Evolutionary conservation across 2,329 filamentous ascomycete species (phyloP), one percentile per base, ranked within the genome.

Genomic region (Fusarium siculi): DNA sequence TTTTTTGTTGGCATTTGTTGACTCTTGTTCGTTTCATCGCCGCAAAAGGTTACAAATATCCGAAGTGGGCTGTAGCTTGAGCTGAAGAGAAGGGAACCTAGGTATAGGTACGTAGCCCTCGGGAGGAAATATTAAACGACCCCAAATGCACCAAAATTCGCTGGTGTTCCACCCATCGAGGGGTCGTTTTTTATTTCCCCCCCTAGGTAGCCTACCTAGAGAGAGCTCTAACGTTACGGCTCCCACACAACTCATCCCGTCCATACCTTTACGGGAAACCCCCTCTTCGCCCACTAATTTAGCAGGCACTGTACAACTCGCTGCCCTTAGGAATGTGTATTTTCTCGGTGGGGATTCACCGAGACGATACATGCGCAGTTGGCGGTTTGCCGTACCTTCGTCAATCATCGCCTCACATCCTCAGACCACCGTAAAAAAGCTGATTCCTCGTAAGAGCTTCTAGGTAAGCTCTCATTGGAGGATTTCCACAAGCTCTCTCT

Each of bases 21-120:
- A 40, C 42, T 68, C 32, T 44, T 44, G 40, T 18, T 40, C 23
- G 39, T 42, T 50, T 46, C 43, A 47, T 63, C 36, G 67, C 42
- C 53, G 67, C 62, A 44, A 56, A 66, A 30, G 61, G 57, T 36
- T 68, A 47, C 57, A 43, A 46, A 69, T 47, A 43, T 74, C 63
- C 58, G 50, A 72, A 49, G 71, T 74, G 71, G 71, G 71, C 71
- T 74, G 68, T 46, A 74, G 71, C 71, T 74, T 71, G 68, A 74
- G 71, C 71, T 74, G 56, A 65, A 39, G 25, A 57, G 63, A 72
- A 44, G 10, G 42, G 56, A 59, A 72, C 70, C 53, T 37, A 25
- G 10, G 28, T 30, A 30, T 30, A 30, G 32, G 32, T 32, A 32
- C 28, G 28, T 30, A 30, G 28, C 12, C 32, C n/a, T n/a, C n/a